These are phyloP conservation scores for Stephania japonica DNA, from an alignment of 164 flowering plant species.

Conservation along the genomic window DNA sequence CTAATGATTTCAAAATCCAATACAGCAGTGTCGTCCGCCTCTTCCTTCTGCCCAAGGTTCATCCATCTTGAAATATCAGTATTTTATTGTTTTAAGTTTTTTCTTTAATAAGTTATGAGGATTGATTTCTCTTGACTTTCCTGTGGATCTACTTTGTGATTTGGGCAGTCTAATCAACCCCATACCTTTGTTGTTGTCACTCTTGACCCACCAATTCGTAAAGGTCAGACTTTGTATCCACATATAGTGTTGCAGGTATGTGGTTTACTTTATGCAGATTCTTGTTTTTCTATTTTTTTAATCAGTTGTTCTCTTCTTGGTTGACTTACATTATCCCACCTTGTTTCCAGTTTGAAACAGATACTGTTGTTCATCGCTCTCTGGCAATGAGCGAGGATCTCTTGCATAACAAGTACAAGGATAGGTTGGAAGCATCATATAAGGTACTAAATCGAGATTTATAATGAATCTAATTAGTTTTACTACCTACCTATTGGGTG, in stretches of 20 bases:
- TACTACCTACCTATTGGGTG: background rate
- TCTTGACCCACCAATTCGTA: conserved; percentile 97
- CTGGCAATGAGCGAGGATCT: conserved; percentile 68
- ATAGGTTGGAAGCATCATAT: conserved; percentile 65
- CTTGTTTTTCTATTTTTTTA: background rate
- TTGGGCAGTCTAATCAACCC: conserved; percentile 84
- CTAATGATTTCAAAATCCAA: conserved; percentile 97
- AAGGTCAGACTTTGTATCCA: conserved; percentile 96
- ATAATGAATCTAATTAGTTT: background rate
- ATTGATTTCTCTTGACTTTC: background rate
- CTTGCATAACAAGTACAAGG: conserved; percentile 75
- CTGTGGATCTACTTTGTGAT: conserved; percentile 12
- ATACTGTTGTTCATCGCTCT: conserved; percentile 54
- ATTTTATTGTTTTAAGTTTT: background rate
- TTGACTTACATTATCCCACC: background rate
- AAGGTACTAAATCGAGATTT: conserved; percentile 44
- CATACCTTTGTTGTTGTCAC: conserved; percentile 89
- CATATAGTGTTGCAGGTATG: conserved; percentile 96
- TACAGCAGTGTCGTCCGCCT: conserved; percentile 96
- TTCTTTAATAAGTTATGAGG: too few relatives aligned
- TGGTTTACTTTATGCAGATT: conserved; percentile 1
- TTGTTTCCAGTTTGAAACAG: conserved; percentile 83
- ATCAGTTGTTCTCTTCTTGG: background rate
- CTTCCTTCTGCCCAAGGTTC: conserved; percentile 90
- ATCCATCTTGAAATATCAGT: background rate